Evolutionary conservation across 2,329 filamentous ascomycete species (phyloP), one percentile per base, ranked within the genome.

Genomic region (Calonectria ilicicola): DNA sequence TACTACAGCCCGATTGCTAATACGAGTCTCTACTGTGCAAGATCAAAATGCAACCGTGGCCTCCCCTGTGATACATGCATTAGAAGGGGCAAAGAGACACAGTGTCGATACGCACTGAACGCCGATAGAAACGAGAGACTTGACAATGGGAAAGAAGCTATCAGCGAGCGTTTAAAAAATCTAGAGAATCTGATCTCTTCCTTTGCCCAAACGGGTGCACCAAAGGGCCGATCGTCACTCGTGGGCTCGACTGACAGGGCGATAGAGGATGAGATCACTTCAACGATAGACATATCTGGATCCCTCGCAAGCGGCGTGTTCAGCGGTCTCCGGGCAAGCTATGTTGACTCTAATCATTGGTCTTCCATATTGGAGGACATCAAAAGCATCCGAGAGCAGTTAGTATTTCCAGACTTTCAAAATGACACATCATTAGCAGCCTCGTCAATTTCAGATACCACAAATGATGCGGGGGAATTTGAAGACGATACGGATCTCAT

Each of bases 281-380:
- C 32, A 8, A 2, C 12, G 21, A 63, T 7, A n/a, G 42, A 35
- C 14, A n/a, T n/a, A 10, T 17, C 19, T 0, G 12, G 12, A 0
- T 29, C 3, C 5, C 8, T 5, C 0, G 35, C 26, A 0, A 35
- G 29, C 21, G 32, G n/a, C 5, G 7, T 40, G 7, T 7, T 21
- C 21, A 21, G 47, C 23, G 44, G 56, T n/a, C 38, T 64, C 19
- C 38, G 73, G 14, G 64, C 64, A 5, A 69, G 72, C 32, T 83
- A 83, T 38, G 75, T 82, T 5, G 83, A 84, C 44, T 70, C 78
- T 0, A 82, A 70, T 10, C 83, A 84, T 65, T 84, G 83, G 83
- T 72, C 79, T 3, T 83, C 82, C 0, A 82, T 84, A 8, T 49
- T 84, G 2, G 80, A 83, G 2, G 81, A 83, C 6, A 84, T 84